phyloP scores from a whole-genome alignment of 164 flowering plant species.

The Berberis thunbergii region DNA sequence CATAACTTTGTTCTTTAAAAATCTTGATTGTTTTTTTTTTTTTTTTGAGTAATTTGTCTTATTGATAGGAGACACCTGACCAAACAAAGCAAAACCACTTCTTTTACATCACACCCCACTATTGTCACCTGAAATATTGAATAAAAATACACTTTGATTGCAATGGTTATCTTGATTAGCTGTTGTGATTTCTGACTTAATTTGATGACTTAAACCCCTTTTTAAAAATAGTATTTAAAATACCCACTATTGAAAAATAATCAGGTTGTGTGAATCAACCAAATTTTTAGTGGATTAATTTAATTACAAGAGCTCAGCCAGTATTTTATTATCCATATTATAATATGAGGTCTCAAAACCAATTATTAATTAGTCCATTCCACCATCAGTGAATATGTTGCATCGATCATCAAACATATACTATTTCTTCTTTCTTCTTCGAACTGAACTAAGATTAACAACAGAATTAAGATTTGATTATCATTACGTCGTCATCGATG shows the following conservation, averaged over 20 bases:
- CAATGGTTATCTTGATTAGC: not conserved
- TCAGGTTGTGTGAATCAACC: too few species aligned
- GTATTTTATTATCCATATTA: not conserved
- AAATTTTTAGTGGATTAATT: too few species aligned
- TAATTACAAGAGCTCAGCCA: too few species aligned
- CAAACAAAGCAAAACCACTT: not conserved
- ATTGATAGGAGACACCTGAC: conserved; percentile 15
- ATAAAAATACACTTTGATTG: not conserved
- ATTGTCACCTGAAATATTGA: not conserved
- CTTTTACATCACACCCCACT: conserved; percentile 7
- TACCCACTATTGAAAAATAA: too few species aligned
- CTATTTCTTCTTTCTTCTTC: not conserved
- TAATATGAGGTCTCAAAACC: not conserved
- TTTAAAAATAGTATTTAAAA: too few species aligned
- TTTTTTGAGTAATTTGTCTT: conserved; percentile 11
- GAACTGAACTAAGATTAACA: not conserved
- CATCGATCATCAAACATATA: not conserved
- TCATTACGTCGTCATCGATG: conserved; percentile 2
- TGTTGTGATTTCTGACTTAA: too few species aligned
- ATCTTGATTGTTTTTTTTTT: not conserved
- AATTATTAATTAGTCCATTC: not conserved
- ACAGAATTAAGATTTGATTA: not conserved
- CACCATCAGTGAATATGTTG: not conserved
- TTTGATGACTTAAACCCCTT: too few species aligned
- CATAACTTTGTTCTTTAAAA: conserved; percentile 10